phyloP scores from a whole-genome alignment of 2,329 filamentous ascomycete genomes.

The Capronia epimyces region DNA sequence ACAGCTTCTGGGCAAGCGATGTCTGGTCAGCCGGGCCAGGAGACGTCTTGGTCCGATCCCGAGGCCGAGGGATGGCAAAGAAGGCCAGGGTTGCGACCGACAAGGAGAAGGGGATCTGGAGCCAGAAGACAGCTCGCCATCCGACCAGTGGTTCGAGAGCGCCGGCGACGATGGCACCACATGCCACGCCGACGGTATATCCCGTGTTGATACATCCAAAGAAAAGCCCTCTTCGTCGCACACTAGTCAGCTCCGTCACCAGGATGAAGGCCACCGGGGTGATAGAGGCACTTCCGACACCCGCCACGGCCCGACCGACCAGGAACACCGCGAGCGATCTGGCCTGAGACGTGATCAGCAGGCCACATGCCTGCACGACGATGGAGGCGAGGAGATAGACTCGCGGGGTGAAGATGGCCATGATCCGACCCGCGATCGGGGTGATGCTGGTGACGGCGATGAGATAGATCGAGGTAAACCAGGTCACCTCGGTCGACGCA shows the following conservation, averaged over 20 bases:
- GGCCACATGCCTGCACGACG: slow-evolving; percentile 55
- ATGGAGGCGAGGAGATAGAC: slow-evolving; percentile 60
- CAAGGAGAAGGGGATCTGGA: slow-evolving; percentile 62
- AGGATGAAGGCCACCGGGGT: slow-evolving; percentile 70
- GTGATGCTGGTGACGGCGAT: slow-evolving; percentile 56
- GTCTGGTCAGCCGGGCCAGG: slow-evolving; percentile 34
- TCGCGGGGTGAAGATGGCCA: slow-evolving; percentile 63
- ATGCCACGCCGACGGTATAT: slow-evolving; percentile 65
- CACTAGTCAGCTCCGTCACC: slow-evolving; percentile 65
- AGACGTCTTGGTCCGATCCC: slow-evolving; percentile 24
- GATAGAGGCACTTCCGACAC: slow-evolving; percentile 65
- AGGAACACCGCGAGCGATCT: slow-evolving; percentile 59
- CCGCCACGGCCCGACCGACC: slow-evolving; percentile 61
- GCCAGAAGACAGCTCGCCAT: slow-evolving; percentile 70
- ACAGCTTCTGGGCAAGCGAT: slow-evolving; percentile 51
- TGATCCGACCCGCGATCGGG: slow-evolving; percentile 66
- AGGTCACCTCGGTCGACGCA: slow-evolving; percentile 66
- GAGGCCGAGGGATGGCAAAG: slow-evolving; percentile 54
- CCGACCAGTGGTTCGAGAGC: slow-evolving; percentile 58
- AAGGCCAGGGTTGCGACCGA: slow-evolving; percentile 58
- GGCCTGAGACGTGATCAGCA: slow-evolving; percentile 60
- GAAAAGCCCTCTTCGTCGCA: slow-evolving; percentile 63
- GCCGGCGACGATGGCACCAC: slow-evolving; percentile 66
- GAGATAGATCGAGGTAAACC: slow-evolving; percentile 77
- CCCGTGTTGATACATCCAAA: slow-evolving; percentile 69